A percentile compares a stretch with the other conserved stretches of the same genome.
Conservation (phyloP, 768 basidiomycete genomes). For the Lentinula detonsa region DNA sequence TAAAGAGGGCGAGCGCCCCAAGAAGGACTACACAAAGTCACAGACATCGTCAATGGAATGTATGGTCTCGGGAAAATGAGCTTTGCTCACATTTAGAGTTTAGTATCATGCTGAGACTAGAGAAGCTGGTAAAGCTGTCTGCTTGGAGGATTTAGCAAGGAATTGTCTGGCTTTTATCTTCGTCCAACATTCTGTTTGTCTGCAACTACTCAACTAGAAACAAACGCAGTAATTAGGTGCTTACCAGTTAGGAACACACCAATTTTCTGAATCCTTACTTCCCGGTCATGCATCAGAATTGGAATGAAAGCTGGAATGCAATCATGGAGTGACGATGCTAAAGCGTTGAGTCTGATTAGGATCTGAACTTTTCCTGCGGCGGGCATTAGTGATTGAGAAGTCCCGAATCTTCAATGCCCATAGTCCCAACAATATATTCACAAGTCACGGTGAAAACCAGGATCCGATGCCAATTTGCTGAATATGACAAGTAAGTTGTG, state of each 20-base stretch:
- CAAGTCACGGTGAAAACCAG: no score
- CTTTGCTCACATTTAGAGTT: not conserved
- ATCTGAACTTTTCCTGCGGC: not conserved
- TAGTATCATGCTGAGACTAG: not conserved
- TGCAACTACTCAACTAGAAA: no score
- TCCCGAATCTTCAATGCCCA: not conserved
- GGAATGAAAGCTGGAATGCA: no score
- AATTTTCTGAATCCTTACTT: no score
- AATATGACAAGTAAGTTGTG: no score
- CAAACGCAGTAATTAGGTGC: no score
- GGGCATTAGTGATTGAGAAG: not conserved
- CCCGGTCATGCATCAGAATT: no score
- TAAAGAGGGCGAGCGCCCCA: not conserved
- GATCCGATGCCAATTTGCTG: no score
- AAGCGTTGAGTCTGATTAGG: no score
- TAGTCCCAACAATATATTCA: not conserved
- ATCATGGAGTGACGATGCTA: no score
- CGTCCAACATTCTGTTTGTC: not conserved
- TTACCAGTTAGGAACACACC: no score
- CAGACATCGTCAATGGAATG: conserved; percentile 1
- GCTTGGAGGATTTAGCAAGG: not conserved
- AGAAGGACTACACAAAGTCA: not conserved
- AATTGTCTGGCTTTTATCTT: not conserved
- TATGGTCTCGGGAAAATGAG: not conserved
- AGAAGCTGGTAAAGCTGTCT: not conserved